Base-by-base conservation (phyloP, 73 alveolate genomes). In the Stentor coeruleus region DNA sequence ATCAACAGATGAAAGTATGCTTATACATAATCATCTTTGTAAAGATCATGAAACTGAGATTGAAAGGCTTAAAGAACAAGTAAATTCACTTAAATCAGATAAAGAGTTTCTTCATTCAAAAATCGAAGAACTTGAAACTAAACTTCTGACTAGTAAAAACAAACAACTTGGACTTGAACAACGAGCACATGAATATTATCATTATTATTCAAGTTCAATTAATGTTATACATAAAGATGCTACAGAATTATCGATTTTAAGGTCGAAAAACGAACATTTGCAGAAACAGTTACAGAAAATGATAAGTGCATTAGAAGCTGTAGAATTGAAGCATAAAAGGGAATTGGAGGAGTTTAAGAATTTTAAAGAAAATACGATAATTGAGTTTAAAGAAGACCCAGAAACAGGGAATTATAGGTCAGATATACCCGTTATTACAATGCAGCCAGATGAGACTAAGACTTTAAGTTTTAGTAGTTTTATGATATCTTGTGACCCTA, bases 101-200 rank as follows among this genome's bases (percentile, higher is more conserved):
- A 6, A 11, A 6, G 66, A 20, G 66, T 49, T 20, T 49, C 66
- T 6, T 20, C 6, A 49, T 11, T 49, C 66, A 66, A 66, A 66
- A 66, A 66, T 66, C 2, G 15, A 15, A 1, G 79, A 66, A 66
- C 37, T 66, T 11, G 79, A 66, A 33, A 33, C n/a, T 14, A 66
- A 33, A 31, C 41, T 66, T 2, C 49, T 31, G 14, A 33, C n/a
- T 28, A 0, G 49, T 15, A 66, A 66, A 33, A 31, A 66, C n/a
- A 66, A 66, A 2, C 79, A 66, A 66, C 79, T 66, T 20, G 37
- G 15, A 66, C n/a, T 31, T 0, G 79, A 66, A 2, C 79, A 66
- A 66, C n/a, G 33, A 33, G 36, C 79, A 28, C 79, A 66, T 66
- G 79, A 66, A 66, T 26, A 26, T 33, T 66, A 66, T 66, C 40